Evolutionary conservation across 2,329 filamentous ascomycete genomes (phyloP), one percentile per base, ranked within the genome.

Genomic region (Zymoseptoria brevis): DNA sequence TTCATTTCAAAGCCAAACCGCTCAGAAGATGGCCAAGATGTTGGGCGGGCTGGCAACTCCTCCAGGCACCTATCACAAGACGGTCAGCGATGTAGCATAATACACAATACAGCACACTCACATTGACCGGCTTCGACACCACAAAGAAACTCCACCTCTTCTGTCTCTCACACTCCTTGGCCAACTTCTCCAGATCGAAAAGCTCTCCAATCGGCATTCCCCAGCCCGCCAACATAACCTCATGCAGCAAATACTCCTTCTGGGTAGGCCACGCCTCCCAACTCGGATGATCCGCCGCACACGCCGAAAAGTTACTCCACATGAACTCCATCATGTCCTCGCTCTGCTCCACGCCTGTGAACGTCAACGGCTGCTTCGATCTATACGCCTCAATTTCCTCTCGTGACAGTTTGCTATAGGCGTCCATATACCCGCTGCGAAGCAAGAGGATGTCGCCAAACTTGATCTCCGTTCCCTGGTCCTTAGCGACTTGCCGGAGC

Each of bases 391-490:
- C 68, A n/a, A 80, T 71, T 19, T 78, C 68, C 3, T 68, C 60
- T 4, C 71, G 62, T 1, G 74, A 70, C 21, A 78, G 75, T n/a
- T 67, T 62, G 3, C 73, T 68, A 57, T 75, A 75, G 1, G 74
- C 68, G 29, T 69, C 69, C 63, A 77, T 76, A 66, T 78, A 83
- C 9, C 80, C 79, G 5, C 70, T 76, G 6, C 81, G 77, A 24
- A 82, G 73, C 62, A 83, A 73, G 2, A 83, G 69, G 35, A 83
- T 76, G 62, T 83, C 81, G 8, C 81, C 81, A 57, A 81, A 79
- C n/a, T 74, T 89, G 29, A 81, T 71, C 62, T 78, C 73, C 0
- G 78, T 80, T 8, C 77, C 77, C 65, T 83, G 79, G 3, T 74
- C 72, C 19, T 69, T 67, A 0, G 79, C 75, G 50, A 79, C 77